Evolutionary conservation across 2,329 filamentous ascomycete genomes (phyloP).

Genomic region (Colletotrichum destructivum): DNA sequence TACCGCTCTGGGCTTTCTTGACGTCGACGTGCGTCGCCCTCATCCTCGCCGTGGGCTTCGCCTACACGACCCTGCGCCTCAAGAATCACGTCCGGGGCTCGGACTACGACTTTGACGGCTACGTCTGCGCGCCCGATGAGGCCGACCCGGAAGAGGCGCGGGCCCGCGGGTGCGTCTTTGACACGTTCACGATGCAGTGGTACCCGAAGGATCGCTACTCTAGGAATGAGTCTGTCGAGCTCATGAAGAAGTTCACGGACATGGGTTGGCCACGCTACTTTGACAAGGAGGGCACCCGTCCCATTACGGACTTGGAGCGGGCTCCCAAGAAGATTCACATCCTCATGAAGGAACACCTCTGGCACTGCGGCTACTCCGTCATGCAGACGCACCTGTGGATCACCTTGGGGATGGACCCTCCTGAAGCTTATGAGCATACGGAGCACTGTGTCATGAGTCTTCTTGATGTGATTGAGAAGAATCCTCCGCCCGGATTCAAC

Average conservation of each 20-base stretch:
- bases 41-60: background rate
- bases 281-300: constrained; percentile 4
- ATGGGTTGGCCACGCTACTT: constrained; percentile 3
- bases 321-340: background rate
- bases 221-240: background rate
- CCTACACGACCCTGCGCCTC: background rate
- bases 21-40: background rate
- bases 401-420: background rate
- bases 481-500: constrained; percentile 1
- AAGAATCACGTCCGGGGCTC: background rate
- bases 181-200: background rate
- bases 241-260: constrained; percentile 1
- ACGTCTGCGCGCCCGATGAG: background rate
- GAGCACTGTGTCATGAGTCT: constrained; percentile 5
- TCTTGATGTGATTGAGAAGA: constrained; percentile 3
- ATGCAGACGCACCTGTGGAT: constrained; percentile 5
- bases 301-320: background rate
- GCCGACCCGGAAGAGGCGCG: background rate
- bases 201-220: background rate
- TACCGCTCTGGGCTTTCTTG: background rate
- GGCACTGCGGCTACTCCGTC: constrained; percentile 3
- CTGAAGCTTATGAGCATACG: background rate
- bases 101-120: background rate
- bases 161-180: background rate
- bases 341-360: constrained; percentile 1